Conservation (phyloP, 2,329 filamentous ascomycete species). For the Teratosphaeria gauchensis region DNA sequence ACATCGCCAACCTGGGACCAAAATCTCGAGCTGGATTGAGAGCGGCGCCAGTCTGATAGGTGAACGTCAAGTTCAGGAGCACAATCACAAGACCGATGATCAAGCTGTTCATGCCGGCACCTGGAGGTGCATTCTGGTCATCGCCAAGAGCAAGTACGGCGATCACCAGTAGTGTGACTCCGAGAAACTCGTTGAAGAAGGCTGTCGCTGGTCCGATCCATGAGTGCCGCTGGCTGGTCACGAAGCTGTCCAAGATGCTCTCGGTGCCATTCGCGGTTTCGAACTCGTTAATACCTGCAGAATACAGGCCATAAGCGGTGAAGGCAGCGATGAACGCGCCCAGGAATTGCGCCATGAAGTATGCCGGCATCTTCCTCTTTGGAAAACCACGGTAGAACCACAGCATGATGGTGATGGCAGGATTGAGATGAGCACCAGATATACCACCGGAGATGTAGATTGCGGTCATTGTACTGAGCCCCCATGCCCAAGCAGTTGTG, state of each 20-base stretch:
- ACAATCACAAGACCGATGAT: constrained; percentile 38
- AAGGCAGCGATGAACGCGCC: constrained; percentile 43
- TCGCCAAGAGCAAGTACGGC: constrained; percentile 32
- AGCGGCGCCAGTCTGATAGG: constrained; percentile 39
- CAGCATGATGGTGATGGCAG: constrained; percentile 34
- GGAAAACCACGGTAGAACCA: constrained; percentile 44
- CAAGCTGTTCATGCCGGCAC: constrained; percentile 43
- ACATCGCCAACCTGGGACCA: constrained; percentile 38
- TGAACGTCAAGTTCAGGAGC: constrained; percentile 31
- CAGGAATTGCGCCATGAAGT: constrained; percentile 44
- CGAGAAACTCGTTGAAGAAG: constrained; percentile 42
- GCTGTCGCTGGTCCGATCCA: constrained; percentile 37
- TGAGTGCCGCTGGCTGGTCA: constrained; percentile 34
- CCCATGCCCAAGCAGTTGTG: constrained; percentile 37
- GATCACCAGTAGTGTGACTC: constrained; percentile 31
- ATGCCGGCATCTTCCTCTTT: constrained; percentile 40
- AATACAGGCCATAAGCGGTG: constrained; percentile 37
- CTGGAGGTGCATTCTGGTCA: constrained; percentile 25
- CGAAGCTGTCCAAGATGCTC: constrained; percentile 32
- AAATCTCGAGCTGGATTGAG: constrained; percentile 44
- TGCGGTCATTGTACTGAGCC: constrained; percentile 44
- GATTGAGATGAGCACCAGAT: constrained; percentile 41
- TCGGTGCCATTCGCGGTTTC: constrained; percentile 11
- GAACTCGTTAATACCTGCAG: constrained; percentile 27
- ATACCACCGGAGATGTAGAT: constrained; percentile 35